Evolutionary conservation across 352 stramenopile species (phyloP), one percentile per base, ranked within the genome.

Genomic region (Phytophthora palmivora): DNA sequence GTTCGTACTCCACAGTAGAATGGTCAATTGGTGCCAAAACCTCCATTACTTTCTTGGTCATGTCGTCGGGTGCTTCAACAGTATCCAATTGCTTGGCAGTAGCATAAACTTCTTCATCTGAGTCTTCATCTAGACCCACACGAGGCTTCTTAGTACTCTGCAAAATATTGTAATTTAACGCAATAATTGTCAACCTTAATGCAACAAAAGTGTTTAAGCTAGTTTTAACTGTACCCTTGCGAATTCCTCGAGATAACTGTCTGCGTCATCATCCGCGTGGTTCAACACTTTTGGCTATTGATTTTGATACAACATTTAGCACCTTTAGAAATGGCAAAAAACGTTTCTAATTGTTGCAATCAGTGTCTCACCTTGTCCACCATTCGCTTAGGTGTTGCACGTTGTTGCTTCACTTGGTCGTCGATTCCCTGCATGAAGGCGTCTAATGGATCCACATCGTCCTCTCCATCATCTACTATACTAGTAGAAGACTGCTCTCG

Each of bases 371-470:
- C 76, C 74, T 88, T 88, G 18, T 78, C 58, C 0, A 30, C 65
- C 36, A 70, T 44, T 26, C 45, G 58, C 52, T 70, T 77, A 5
- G 49, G 39, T 36, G 58, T 24, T 6, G 51, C 58, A 7, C 16
- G 45, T 33, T 94, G 57, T 59, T 79, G 60, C 16, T 58, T 70
- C n/a, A 94, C 87, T 65, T 95, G 83, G 36, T 67, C 76, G 37
- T 88, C 78, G 28, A 95, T 94, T n/a, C 75, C 85, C 9, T 75
- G 62, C 87, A 95, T 95, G 53, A 94, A 95, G 3, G 87, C 87
- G 51, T 95, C 87, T 34, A 95, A 64, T 22, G 87, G 87, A 59
- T 95, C 87, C 50, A 94, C 79, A 33, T 95, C 85, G 15, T 84
- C 74, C 8, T 76, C 77, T 10, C 54, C 46, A 6, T 9, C 43